phyloP scores from a whole-genome alignment of 805 yeast genomes.

The Yamadazyma takamatsuzukensis region DNA sequence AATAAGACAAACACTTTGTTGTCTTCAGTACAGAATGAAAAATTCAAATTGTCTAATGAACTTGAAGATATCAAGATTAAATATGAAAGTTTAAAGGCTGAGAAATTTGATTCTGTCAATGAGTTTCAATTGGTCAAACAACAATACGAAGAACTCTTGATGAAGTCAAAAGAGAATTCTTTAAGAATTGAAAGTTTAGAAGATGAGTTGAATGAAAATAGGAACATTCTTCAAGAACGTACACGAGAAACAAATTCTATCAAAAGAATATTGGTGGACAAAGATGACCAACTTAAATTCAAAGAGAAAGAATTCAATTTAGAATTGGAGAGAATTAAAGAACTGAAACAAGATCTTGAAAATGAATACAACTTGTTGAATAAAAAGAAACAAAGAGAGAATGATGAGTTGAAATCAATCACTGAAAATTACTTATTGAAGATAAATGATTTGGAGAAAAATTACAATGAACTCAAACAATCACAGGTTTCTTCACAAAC shows the following conservation, averaged over 20 bases:
- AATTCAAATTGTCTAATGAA: slow-evolving; percentile 36
- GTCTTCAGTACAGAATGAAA: slow-evolving; percentile 40
- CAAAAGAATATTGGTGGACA: slow-evolving; percentile 63
- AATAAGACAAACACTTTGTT: slow-evolving; percentile 32
- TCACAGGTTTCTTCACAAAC: slow-evolving; percentile 1
- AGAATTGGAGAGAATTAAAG: slow-evolving; percentile 47
- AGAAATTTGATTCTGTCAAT: slow-evolving; percentile 32
- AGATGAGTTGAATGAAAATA: slow-evolving; percentile 77
- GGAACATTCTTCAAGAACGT: slow-evolving; percentile 72
- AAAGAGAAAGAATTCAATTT: slow-evolving; percentile 54
- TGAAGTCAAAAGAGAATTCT: slow-evolving; percentile 64
- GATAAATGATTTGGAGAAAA: slow-evolving; percentile 36
- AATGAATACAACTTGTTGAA: no score
- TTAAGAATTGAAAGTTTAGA: slow-evolving; percentile 62
- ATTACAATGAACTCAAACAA: slow-evolving; percentile 21
- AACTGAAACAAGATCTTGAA: slow-evolving; percentile 51
- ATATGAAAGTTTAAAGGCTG: slow-evolving; percentile 28
- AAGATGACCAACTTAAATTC: slow-evolving; percentile 53
- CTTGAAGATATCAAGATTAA: slow-evolving; percentile 38
- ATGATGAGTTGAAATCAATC: slow-evolving; percentile 49
- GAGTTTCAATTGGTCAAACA: slow-evolving; percentile 48
- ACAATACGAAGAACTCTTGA: slow-evolving; percentile 67
- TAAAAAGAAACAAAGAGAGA: slow-evolving; percentile 59
- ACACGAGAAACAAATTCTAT: slow-evolving; percentile 74
- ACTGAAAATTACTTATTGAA: slow-evolving; percentile 43